Conservation (phyloP, 2,329 filamentous ascomycete genomes). For the Verticillium albo-atrum region DNA sequence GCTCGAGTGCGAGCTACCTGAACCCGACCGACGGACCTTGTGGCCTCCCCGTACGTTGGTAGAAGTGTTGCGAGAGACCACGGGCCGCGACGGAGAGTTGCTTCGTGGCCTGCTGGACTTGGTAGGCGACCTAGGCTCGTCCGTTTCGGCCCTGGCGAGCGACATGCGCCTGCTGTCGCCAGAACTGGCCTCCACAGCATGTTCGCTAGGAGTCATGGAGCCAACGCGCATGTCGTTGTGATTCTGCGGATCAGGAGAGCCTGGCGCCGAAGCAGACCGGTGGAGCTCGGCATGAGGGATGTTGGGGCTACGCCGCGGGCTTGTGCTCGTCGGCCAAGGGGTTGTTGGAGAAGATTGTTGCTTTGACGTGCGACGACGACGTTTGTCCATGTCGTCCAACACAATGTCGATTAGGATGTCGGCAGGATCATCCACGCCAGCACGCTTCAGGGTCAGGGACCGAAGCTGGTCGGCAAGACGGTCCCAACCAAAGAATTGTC, state of each 20-base stretch:
- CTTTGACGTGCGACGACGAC: slow-evolving; percentile 83
- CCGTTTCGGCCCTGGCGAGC: slow-evolving; percentile 40
- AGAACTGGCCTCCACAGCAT: slow-evolving; percentile 36
- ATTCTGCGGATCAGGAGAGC: slow-evolving; percentile 49
- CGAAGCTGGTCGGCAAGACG: slow-evolving; percentile 85
- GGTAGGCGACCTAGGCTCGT: slow-evolving; percentile 38
- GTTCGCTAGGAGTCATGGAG: slow-evolving; percentile 53
- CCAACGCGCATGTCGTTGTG: slow-evolving; percentile 50
- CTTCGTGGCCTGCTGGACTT: slow-evolving; percentile 60
- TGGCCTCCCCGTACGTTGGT: slow-evolving; percentile 63
- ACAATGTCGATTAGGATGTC: slow-evolving; percentile 92
- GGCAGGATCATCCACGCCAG: slow-evolving; percentile 80
- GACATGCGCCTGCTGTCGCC: slow-evolving; percentile 36
- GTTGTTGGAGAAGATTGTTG: slow-evolving; percentile 74
- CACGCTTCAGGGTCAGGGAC: slow-evolving; percentile 83
- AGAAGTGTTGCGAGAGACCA: slow-evolving; percentile 68
- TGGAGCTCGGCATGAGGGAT: slow-evolving; percentile 62
- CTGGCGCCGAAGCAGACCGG: slow-evolving; percentile 64
- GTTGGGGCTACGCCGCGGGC: slow-evolving; percentile 58
- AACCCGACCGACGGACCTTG: slow-evolving; percentile 81
- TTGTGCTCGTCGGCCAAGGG: slow-evolving; percentile 56
- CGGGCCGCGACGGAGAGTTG: slow-evolving; percentile 74
- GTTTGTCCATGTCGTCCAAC: slow-evolving; percentile 91
- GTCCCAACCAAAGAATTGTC: slow-evolving; percentile 97
- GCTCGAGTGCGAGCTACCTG: slow-evolving; percentile 87